These are phyloP conservation scores for Phlyctochytrium planicorne DNA, from an alignment of 192 early-diverging fungal species.

Conservation along the genomic window DNA sequence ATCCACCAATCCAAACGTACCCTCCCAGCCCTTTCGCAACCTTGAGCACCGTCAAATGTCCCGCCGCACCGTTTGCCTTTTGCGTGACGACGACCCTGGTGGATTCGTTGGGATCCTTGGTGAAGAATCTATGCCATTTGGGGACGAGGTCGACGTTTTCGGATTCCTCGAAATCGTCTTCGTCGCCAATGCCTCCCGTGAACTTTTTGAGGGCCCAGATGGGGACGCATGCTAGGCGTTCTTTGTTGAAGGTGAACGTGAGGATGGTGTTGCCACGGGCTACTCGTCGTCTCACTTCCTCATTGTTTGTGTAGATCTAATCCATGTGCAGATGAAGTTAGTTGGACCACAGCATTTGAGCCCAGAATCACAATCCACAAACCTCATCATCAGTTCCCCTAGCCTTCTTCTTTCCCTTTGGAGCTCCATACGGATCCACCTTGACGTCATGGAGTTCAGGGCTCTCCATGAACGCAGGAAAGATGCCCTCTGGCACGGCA, in stretches of 20 bases:
- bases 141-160: background rate
- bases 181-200: slow-evolving; percentile 2
- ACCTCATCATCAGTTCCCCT: background rate
- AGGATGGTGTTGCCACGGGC: slow-evolving; percentile 2
- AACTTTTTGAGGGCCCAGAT: slow-evolving; percentile 1
- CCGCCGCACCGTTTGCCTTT: background rate
- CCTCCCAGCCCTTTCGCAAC: background rate
- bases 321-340: background rate
- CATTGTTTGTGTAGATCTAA: background rate
- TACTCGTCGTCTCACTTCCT: background rate
- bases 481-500: background rate
- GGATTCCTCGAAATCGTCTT: slow-evolving; percentile 2
- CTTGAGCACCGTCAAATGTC: background rate
- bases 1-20: background rate
- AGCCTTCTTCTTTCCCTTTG: background rate
- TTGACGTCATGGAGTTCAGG: background rate
- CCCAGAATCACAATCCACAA: background rate
- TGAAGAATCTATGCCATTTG: background rate
- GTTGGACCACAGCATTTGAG: background rate
- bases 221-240: background rate
- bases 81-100: background rate
- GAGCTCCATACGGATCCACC: background rate
- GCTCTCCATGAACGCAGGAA: background rate
- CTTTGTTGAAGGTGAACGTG: background rate
- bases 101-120: background rate